phyloP scores from a whole-genome alignment of 140 eudicot species.

The Bidens hawaiensis region DNA sequence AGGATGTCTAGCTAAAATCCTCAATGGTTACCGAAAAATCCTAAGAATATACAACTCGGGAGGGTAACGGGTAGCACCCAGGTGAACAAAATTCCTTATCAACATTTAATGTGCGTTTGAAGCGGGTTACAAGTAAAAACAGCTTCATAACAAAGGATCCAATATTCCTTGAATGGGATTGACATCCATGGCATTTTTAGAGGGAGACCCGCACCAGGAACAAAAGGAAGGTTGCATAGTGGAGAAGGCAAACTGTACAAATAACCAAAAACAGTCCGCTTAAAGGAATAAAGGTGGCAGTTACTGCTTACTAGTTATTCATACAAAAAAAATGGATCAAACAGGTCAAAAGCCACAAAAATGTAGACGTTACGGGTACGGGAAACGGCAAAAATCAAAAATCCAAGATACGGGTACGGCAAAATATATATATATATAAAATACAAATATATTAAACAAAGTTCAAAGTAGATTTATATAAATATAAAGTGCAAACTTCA shows the following conservation, averaged over 20 bases:
- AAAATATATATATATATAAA: too few species aligned
- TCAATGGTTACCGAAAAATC: constrained; percentile 8
- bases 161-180: constrained; percentile 66
- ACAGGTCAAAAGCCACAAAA: not conserved
- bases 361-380: too few species aligned
- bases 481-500: too few species aligned
- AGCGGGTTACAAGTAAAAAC: constrained; percentile 46
- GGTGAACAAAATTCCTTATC: not conserved
- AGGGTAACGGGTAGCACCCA: not conserved
- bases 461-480: too few species aligned
- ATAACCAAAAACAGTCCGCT: constrained; percentile 10
- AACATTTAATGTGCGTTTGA: not conserved
- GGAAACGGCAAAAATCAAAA: too few species aligned
- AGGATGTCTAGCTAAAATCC: not conserved
- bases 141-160: constrained; percentile 75
- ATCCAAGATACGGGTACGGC: too few species aligned
- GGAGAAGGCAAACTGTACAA: constrained; percentile 29
- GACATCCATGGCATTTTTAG: constrained; percentile 69
- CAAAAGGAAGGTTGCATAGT: constrained; percentile 42
- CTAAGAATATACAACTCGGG: constrained; percentile 19
- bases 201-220: constrained; percentile 43
- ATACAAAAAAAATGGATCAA: not conserved
- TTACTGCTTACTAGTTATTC: not conserved
- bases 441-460: too few species aligned
- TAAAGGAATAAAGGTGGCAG: not conserved